Evolutionary conservation across 768 basidiomycete species (phyloP).

Genomic region (Boletus tomentosulus): DNA sequence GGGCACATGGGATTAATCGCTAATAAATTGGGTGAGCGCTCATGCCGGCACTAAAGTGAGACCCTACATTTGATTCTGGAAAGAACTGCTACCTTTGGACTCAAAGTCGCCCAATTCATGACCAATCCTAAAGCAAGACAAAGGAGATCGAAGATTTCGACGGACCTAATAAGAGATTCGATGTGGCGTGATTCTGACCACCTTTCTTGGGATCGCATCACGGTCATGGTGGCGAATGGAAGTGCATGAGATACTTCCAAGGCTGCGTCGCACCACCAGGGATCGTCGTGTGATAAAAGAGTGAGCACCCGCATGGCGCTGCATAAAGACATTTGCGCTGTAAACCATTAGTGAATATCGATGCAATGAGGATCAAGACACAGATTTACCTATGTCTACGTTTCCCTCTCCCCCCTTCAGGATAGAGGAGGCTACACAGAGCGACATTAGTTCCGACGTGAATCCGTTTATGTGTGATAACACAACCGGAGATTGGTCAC

Average conservation of each 20-base stretch:
- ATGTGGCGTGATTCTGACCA: slow-evolving; percentile 13
- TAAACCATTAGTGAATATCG: not conserved
- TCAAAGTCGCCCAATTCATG: slow-evolving; percentile 68
- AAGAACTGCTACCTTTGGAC: slow-evolving; percentile 43
- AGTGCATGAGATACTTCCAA: slow-evolving; percentile 44
- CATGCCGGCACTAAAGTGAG: not conserved
- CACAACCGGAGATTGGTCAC: slow-evolving; percentile 7
- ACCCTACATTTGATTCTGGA: slow-evolving; percentile 49
- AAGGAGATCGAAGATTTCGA: slow-evolving; percentile 58
- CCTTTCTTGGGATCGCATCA: slow-evolving; percentile 36
- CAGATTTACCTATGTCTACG: slow-evolving; percentile 16
- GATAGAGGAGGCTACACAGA: slow-evolving; percentile 49
- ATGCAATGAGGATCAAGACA: not conserved
- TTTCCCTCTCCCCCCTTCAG: slow-evolving; percentile 20
- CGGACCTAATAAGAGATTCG: slow-evolving; percentile 15
- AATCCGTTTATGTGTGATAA: slow-evolving; percentile 28
- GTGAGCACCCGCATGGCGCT: slow-evolving; percentile 63
- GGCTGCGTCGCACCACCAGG: slow-evolving; percentile 52
- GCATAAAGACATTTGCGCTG: slow-evolving; percentile 50
- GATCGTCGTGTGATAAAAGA: slow-evolving; percentile 62
- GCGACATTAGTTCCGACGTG: slow-evolving; percentile 43
- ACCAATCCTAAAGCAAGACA: slow-evolving; percentile 74
- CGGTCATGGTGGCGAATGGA: slow-evolving; percentile 44
- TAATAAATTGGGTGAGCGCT: slow-evolving; percentile 23
- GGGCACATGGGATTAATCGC: slow-evolving; percentile 51